These are phyloP conservation scores for Medicago lupulina DNA, from an alignment of 306 rosid species.

Conservation along the genomic window DNA sequence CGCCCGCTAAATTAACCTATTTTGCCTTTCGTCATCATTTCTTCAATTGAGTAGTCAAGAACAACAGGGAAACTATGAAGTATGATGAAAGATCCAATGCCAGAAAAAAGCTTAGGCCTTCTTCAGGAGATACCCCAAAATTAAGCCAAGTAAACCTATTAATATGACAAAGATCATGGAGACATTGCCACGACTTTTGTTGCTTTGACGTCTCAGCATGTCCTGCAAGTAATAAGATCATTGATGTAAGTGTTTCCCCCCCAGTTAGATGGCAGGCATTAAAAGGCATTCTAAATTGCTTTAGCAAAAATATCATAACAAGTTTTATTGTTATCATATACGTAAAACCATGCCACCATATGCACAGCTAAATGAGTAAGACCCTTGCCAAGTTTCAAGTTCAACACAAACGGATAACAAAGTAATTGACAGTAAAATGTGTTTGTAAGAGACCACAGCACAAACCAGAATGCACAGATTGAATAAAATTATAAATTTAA, in stretches of 20 bases:
- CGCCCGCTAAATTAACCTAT: conserved; percentile 47
- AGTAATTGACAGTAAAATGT: conserved; percentile 22
- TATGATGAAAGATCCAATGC: conserved; percentile 36
- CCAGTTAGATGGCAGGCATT: conserved; percentile 33
- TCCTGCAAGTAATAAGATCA: conserved; percentile 62
- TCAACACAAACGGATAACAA: conserved; percentile 20
- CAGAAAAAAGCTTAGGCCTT: conserved; percentile 49
- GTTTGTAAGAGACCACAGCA: neutral
- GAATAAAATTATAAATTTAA: neutral
- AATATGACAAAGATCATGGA: conserved; percentile 66
- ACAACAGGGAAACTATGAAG: conserved; percentile 45
- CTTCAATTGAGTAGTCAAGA: conserved; percentile 52
- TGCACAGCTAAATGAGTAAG: neutral
- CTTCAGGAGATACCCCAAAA: conserved; percentile 78
- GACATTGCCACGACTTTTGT: conserved; percentile 63
- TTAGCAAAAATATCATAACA: conserved; percentile 19
- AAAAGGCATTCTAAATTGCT: neutral
- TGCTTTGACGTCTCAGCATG: conserved; percentile 68
- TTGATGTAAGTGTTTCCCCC: conserved; percentile 6
- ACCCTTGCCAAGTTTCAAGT: neutral
- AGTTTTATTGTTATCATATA: neutral
- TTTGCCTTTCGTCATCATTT: conserved; percentile 56
- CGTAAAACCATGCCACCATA: neutral
- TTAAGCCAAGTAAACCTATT: conserved; percentile 68
- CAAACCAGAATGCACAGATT: conserved; percentile 2